These are phyloP conservation scores for Cicer judaicum DNA, from an alignment of 306 rosid genomes.

Conservation along the genomic window DNA sequence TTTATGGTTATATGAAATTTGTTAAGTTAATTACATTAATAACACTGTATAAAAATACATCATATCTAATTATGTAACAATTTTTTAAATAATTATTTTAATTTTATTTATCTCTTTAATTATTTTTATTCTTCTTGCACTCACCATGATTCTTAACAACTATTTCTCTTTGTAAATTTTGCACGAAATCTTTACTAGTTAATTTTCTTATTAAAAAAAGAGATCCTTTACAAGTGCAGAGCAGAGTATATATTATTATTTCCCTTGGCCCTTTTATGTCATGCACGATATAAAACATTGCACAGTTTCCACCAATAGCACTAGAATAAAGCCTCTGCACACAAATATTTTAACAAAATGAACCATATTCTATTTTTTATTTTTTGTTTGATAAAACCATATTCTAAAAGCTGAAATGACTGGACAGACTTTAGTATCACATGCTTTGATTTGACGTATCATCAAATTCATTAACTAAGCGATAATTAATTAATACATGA, in stretches of 20 bases:
- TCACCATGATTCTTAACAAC: too few species aligned
- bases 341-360: constrained; percentile 45
- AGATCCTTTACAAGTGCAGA: constrained; percentile 23
- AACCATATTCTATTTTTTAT: constrained; percentile 41
- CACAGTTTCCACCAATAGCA: constrained; percentile 3
- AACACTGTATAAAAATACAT: too few species aligned
- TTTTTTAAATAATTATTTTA: too few species aligned
- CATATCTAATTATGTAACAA: too few species aligned
- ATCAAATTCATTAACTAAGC: constrained; percentile 34
- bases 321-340: constrained; percentile 45
- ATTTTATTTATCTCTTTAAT: too few species aligned
- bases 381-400: constrained; percentile 25
- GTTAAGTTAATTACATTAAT: too few species aligned
- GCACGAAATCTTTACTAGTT: background rate
- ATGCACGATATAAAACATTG: constrained; percentile 19
- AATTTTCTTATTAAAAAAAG: constrained; percentile 21
- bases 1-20: too few species aligned
- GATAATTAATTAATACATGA: constrained; percentile 36
- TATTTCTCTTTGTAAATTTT: too few species aligned
- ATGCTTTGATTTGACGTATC: constrained; percentile 55
- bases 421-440: constrained; percentile 51
- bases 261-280: background rate
- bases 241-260: constrained; percentile 34
- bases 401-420: constrained; percentile 47
- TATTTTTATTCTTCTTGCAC: too few species aligned